Evolutionary conservation across 306 rosid species (phyloP).

Genomic region (Prunus dulcis): DNA sequence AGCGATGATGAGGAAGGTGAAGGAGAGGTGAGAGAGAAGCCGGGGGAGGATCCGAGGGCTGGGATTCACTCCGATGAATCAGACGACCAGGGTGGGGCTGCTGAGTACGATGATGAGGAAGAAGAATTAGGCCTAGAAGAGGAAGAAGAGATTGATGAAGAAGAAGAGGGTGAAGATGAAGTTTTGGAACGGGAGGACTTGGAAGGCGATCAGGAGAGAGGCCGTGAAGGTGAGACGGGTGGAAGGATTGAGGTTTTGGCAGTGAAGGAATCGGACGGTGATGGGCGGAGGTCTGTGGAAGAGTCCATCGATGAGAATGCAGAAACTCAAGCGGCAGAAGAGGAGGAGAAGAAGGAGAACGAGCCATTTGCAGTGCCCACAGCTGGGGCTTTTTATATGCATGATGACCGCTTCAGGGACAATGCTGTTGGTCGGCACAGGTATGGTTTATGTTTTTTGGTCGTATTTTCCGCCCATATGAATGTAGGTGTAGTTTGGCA

Average conservation of each 20-base stretch:
- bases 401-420: slow-evolving; percentile 89
- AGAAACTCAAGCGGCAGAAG: slow-evolving; percentile 37
- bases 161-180: slow-evolving; percentile 21
- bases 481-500: neutral
- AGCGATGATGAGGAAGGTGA: slow-evolving; percentile 87
- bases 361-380: slow-evolving; percentile 96
- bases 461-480: neutral
- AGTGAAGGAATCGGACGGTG: slow-evolving; percentile 39
- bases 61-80: slow-evolving; percentile 64
- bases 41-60: slow-evolving; percentile 41
- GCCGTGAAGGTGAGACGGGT: slow-evolving; percentile 23
- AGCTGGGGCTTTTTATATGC: slow-evolving; percentile 98
- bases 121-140: slow-evolving; percentile 56
- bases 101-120: slow-evolving; percentile 69
- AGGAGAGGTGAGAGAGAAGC: slow-evolving; percentile 38
- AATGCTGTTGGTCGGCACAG: slow-evolving; percentile 73
- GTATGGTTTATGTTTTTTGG: slow-evolving; percentile 31
- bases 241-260: slow-evolving; percentile 33
- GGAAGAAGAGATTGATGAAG: slow-evolving; percentile 37
- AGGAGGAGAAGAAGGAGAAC: slow-evolving; percentile 81
- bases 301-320: slow-evolving; percentile 37
- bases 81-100: slow-evolving; percentile 81
- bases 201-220: slow-evolving; percentile 31
- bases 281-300: slow-evolving; percentile 36
- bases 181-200: slow-evolving; percentile 28